These are phyloP conservation scores for Apiospora rasikravindrae DNA, from an alignment of 2,329 filamentous ascomycete genomes.

Conservation along the genomic window DNA sequence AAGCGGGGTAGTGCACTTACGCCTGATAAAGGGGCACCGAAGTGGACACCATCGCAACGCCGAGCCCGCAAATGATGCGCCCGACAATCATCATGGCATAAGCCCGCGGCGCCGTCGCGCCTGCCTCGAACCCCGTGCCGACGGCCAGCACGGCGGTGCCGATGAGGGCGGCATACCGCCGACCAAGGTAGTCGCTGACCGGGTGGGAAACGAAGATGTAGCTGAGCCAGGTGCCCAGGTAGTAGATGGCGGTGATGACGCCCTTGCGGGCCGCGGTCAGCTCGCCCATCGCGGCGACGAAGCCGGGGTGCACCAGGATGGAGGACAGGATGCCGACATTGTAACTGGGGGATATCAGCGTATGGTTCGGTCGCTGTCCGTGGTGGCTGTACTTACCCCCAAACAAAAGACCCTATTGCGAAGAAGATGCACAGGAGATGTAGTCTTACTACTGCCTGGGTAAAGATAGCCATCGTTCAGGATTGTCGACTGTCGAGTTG, in stretches of 20 bases:
- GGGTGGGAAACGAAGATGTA: slow-evolving; percentile 61
- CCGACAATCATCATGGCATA: slow-evolving; percentile 56
- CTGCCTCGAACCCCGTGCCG: slow-evolving; percentile 55
- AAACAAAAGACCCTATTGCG: slow-evolving; percentile 60
- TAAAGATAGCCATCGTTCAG: slow-evolving; percentile 31
- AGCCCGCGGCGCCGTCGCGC: slow-evolving; percentile 46
- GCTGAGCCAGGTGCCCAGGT: slow-evolving; percentile 59
- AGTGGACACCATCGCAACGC: slow-evolving; percentile 60
- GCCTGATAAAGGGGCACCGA: slow-evolving; percentile 64
- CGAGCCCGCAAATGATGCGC: slow-evolving; percentile 57
- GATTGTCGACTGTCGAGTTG: neutral
- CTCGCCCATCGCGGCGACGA: slow-evolving; percentile 50
- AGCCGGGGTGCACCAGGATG: slow-evolving; percentile 61
- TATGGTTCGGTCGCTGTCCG: neutral
- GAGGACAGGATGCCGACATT: slow-evolving; percentile 63
- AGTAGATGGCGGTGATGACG: slow-evolving; percentile 62
- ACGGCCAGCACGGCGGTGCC: slow-evolving; percentile 53
- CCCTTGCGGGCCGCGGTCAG: slow-evolving; percentile 53
- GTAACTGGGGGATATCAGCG: slow-evolving; percentile 39
- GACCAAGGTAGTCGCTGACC: slow-evolving; percentile 55
- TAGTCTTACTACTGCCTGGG: slow-evolving; percentile 47
- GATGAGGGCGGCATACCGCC: slow-evolving; percentile 54
- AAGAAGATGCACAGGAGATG: slow-evolving; percentile 57
- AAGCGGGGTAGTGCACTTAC: slow-evolving; percentile 34
- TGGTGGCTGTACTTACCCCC: slow-evolving; percentile 49